phyloP scores from a whole-genome alignment of 2,329 filamentous ascomycete species.

The Zasmidium angulare region DNA sequence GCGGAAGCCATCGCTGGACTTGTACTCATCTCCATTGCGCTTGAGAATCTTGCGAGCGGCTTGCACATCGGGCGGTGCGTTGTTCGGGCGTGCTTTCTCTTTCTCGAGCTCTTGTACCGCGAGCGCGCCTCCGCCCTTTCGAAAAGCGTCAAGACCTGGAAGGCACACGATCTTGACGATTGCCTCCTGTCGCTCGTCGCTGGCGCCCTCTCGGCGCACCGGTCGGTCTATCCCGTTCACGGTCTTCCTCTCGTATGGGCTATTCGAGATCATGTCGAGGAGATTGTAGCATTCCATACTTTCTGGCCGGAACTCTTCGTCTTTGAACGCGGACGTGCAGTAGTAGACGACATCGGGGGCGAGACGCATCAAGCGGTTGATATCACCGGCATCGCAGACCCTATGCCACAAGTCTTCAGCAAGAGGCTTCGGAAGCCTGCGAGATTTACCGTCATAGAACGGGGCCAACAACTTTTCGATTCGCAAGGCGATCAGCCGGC shows the following conservation, averaged over 20 bases:
- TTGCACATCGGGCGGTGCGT: conserved; percentile 13
- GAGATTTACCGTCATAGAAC: not conserved
- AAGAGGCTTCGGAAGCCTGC: not conserved
- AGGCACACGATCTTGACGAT: conserved; percentile 32
- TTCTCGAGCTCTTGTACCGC: conserved; percentile 18
- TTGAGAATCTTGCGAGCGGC: not conserved
- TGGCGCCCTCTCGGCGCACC: conserved; percentile 5
- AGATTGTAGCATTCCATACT: conserved; percentile 33
- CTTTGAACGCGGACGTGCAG: conserved; percentile 34
- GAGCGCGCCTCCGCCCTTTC: conserved; percentile 27
- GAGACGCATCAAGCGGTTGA: conserved; percentile 26
- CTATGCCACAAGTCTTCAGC: conserved; percentile 16
- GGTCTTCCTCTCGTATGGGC: conserved; percentile 24
- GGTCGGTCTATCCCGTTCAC: conserved; percentile 19
- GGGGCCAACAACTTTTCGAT: conserved; percentile 4
- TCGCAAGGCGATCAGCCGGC: too few species aligned
- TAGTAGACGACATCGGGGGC: conserved; percentile 29
- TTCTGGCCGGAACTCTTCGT: conserved; percentile 30
- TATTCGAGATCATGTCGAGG: conserved; percentile 22
- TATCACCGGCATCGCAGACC: conserved; percentile 20
- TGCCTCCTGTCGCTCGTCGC: conserved; percentile 22
- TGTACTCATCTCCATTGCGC: conserved; percentile 4
- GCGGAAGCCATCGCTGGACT: conserved; percentile 28
- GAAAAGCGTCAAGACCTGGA: conserved; percentile 29
- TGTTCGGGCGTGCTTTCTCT: conserved; percentile 13